Percentiles rank a stretch among this genome's conserved stretches.
Conservation (phyloP, 1,284 basidiomycete species). For the Moniliophthora roreri region DNA sequence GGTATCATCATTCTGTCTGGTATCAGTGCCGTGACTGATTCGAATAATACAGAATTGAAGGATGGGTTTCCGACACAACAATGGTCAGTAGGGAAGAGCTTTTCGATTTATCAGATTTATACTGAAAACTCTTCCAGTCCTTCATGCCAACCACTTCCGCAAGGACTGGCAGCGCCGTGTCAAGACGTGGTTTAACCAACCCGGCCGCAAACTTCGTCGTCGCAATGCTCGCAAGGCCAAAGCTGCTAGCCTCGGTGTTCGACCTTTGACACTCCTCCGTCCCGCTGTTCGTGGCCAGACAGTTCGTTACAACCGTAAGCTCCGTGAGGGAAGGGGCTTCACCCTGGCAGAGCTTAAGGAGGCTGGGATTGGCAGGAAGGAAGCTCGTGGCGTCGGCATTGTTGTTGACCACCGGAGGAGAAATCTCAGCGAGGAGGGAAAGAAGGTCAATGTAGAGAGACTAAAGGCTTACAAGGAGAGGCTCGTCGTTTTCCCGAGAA, state of each 20-base stretch:
- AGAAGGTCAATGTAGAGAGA: conserved; percentile 93
- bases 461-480: conserved; percentile 91
- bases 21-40: conserved; percentile 13
- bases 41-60: conserved; percentile 31
- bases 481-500: conserved; percentile 93
- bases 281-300: conserved; percentile 97
- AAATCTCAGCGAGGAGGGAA: conserved; percentile 97
- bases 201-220: conserved; percentile 96
- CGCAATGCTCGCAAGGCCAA: conserved; percentile 92
- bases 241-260: conserved; percentile 90
- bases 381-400: conserved; percentile 92
- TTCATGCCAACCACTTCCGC: conserved; percentile 95
- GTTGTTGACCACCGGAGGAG: conserved; percentile 97
- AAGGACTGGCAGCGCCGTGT: conserved; percentile 98
- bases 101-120: conserved; percentile 8
- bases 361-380: conserved; percentile 93
- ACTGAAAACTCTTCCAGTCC: conserved; percentile 48
- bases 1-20: conserved; percentile 4
- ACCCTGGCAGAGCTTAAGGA: conserved; percentile 95
- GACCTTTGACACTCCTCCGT: conserved; percentile 90
- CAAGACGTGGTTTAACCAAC: conserved; percentile 99
- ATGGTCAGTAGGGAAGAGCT: conserved; percentile 50
- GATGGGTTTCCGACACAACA: conserved; percentile 84
- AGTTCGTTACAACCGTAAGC: conserved; percentile 97
- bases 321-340: conserved; percentile 98